These are phyloP conservation scores for Hondaea fermentalgiana DNA, from an alignment of 108 stramenopile species.

Conservation along the genomic window DNA sequence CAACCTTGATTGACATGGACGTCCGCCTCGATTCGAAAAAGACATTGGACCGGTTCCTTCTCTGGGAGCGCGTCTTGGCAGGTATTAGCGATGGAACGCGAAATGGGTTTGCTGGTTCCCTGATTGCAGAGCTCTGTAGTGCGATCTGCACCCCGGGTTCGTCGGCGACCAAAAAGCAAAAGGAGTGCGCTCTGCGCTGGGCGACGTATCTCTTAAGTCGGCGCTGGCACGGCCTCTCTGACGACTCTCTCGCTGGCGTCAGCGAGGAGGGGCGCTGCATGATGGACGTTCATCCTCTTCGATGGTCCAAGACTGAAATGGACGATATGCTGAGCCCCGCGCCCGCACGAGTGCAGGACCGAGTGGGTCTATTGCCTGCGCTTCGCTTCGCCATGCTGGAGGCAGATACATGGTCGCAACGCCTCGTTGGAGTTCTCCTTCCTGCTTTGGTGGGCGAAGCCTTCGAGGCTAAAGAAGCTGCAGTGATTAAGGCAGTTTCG, in stretches of 20 bases:
- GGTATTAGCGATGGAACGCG: neutral
- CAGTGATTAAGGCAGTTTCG: neutral
- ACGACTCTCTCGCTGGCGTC: neutral
- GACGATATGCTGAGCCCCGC: neutral
- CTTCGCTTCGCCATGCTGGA: neutral
- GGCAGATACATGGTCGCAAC: neutral
- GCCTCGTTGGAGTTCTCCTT: neutral
- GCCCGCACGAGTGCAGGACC: neutral
- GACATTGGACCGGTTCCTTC: neutral
- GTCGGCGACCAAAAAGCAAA: neutral
- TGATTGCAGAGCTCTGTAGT: neutral
- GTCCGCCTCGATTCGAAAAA: neutral
- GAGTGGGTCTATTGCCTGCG: neutral
- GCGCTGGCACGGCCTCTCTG: neutral
- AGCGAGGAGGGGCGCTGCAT: neutral
- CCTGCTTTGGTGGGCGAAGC: neutral
- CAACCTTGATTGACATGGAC: neutral
- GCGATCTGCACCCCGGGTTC: neutral
- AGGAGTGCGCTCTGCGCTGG: neutral
- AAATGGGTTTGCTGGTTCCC: neutral
- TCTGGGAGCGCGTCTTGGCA: neutral
- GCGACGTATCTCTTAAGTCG: neutral
- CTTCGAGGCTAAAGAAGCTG: neutral
- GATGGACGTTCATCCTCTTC: neutral
- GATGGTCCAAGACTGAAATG: neutral